These are phyloP conservation scores for Kwoniella sp. DNA, from an alignment of 768 basidiomycete species.

Conservation along the genomic window DNA sequence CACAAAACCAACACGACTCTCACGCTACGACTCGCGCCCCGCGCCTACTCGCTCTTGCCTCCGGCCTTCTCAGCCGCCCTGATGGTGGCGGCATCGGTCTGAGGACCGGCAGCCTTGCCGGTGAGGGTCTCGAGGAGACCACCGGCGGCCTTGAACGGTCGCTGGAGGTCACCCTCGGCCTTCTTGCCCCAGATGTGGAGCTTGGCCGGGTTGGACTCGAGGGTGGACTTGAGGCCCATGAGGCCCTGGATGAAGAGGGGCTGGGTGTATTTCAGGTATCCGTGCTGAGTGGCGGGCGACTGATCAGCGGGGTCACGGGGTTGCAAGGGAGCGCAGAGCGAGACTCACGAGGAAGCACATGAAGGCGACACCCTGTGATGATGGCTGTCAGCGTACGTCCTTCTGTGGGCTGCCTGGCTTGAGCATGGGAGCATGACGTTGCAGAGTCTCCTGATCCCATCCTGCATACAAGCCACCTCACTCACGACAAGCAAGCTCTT, in stretches of 20 bases:
- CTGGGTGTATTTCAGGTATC: slow-evolving; percentile 92
- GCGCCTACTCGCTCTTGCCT: slow-evolving; percentile 39
- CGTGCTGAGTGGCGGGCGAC: slow-evolving; percentile 54
- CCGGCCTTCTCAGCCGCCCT: slow-evolving; percentile 83
- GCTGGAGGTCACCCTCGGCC: slow-evolving; percentile 78
- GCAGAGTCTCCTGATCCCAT: too few relatives aligned
- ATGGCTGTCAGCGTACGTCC: too few relatives aligned
- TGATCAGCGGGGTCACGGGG: not conserved
- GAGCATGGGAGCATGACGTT: too few relatives aligned
- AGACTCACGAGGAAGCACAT: slow-evolving; percentile 66
- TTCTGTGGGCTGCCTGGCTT: too few relatives aligned
- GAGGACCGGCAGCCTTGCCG: slow-evolving; percentile 58
- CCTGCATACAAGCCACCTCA: too few relatives aligned
- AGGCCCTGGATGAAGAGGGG: slow-evolving; percentile 92
- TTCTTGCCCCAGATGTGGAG: slow-evolving; percentile 76
- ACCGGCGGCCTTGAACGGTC: slow-evolving; percentile 74
- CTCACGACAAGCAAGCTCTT: slow-evolving; percentile 51
- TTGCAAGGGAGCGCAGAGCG: not conserved
- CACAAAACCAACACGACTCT: not conserved
- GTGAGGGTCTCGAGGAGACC: slow-evolving; percentile 60
- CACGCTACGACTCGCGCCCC: not conserved
- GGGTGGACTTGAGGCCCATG: slow-evolving; percentile 88
- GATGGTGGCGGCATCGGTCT: slow-evolving; percentile 79
- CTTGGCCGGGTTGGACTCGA: slow-evolving; percentile 59
- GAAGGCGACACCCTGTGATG: slow-evolving; percentile 63